These are phyloP conservation scores for Neltuma alba DNA, from an alignment of 306 rosid genomes.

Conservation along the genomic window DNA sequence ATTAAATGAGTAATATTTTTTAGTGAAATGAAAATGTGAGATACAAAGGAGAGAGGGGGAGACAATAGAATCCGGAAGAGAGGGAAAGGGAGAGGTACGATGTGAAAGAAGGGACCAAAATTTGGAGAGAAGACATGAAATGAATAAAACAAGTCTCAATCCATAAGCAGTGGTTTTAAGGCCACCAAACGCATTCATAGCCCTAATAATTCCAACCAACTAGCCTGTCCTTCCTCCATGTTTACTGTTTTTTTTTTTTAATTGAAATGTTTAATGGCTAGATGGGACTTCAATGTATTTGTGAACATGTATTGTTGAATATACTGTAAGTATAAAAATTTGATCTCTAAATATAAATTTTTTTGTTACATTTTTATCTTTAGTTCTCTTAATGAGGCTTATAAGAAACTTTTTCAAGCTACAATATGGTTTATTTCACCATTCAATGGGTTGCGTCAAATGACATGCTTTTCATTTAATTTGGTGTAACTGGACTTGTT, in stretches of 20 bases:
- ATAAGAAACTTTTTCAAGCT: no score
- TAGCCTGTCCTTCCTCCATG: constrained; percentile 20
- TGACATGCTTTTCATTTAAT: no score
- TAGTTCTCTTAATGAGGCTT: no score
- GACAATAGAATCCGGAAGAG: background rate
- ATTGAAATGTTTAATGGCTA: background rate
- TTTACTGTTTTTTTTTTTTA: background rate
- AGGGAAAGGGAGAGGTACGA: constrained; percentile 28
- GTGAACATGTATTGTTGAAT: no score
- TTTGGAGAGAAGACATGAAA: background rate
- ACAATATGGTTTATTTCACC: no score
- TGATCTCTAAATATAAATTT: no score
- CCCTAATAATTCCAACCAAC: constrained; percentile 39
- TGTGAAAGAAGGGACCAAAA: constrained; percentile 18
- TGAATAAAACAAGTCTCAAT: background rate
- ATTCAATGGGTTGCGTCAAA: no score
- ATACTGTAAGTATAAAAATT: no score
- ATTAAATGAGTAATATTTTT: background rate
- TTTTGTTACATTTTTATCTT: no score
- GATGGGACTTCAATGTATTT: no score
- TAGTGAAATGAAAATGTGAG: background rate
- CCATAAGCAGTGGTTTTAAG: background rate
- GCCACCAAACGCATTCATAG: constrained; percentile 38
- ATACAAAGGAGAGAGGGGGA: background rate
- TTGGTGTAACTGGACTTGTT: no score